Conservation (phyloP, 352 stramenopile genomes). For the Elongisporangium anandrum region DNA sequence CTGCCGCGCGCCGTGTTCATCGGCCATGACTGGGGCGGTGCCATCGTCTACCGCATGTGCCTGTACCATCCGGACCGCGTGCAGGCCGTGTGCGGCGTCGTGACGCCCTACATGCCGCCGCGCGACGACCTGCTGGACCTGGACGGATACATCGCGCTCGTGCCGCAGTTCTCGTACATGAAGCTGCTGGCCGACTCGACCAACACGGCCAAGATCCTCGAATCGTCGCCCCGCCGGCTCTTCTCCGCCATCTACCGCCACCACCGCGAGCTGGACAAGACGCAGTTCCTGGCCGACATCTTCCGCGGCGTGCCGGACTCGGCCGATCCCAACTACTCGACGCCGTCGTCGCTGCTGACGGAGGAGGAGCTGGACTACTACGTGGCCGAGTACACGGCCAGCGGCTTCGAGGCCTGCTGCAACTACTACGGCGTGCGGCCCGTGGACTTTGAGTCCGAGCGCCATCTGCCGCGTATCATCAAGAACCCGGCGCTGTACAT, state of each 20-base stretch:
- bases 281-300: constrained; percentile 18
- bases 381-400: constrained; percentile 33
- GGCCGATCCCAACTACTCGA: constrained; percentile 24
- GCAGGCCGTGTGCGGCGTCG: constrained; percentile 48
- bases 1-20: constrained; percentile 67
- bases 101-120: constrained; percentile 64
- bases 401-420: constrained; percentile 50
- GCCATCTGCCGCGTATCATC: constrained; percentile 26
- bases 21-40: constrained; percentile 70
- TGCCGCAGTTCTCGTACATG: constrained; percentile 66
- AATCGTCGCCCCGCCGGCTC: constrained; percentile 35
- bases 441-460: constrained; percentile 51
- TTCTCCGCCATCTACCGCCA: constrained; percentile 50
- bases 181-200: constrained; percentile 42
- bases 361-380: constrained; percentile 53
- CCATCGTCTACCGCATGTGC: constrained; percentile 64
- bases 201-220: constrained; percentile 31
- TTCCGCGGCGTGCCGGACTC: constrained; percentile 26
- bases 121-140: constrained; percentile 27
- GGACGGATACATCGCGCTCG: constrained; percentile 35
- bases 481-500: constrained; percentile 51
- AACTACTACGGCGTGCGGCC: constrained; percentile 46
- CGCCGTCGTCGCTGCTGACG: constrained; percentile 32
- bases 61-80: constrained; percentile 62
- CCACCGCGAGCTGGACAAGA: constrained; percentile 24